Base-by-base conservation (phyloP, 306 rosid genomes). In the Malus sylvestris region DNA sequence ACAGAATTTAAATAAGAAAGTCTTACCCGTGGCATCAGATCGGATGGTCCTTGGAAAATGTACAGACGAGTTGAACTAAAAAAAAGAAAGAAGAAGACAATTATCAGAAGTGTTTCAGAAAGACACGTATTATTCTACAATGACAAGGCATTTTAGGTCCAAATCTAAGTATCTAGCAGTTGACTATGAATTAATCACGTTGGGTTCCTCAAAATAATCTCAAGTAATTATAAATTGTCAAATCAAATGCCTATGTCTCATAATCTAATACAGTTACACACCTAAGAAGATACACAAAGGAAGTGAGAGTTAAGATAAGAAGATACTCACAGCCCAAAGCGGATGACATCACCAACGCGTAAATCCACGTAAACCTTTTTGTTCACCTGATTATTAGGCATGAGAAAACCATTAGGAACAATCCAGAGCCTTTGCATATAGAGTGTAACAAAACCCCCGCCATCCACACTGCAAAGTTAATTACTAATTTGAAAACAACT, bases 271-370 rank as follows among this genome's bases (percentile, higher is more conserved):
- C 51, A 12, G 51, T 45, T 45, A 45, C 51, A 45, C 16, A 35
- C 40, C 40, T 35, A 45, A 45, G 16, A 45, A 1, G 51, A 45
- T 45, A 45, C 51, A 45, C 6, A 45, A 0, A 45, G 16, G 42
- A 45, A 45, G 52, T 13, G 52, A 45, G 51, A 12, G 16, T 45
- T 4, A 45, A 3, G 51, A 0, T 45, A 45, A 45, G 51, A 45
- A 45, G 16, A 45, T 12, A 45, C 16, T 45, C 16, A 45, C 51
- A 1, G 2, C 5, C 51, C 51, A 4, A 45, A 45, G 53, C 96
- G 95, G 86, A 95, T 84, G 88, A 95, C 98, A 85, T 92, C 98
- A 81, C 98, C 98, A 77, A 95, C 97, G 70, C 67, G 86, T 82
- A 94, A 86, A 79, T 92, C 96, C 71, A 88, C 76, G 25, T 92